A percentile compares a stretch with the other conserved stretches of the same genome.
Evolutionary conservation across 2,329 filamentous ascomycete species (phyloP).

Genomic region (Helotiales sp.): DNA sequence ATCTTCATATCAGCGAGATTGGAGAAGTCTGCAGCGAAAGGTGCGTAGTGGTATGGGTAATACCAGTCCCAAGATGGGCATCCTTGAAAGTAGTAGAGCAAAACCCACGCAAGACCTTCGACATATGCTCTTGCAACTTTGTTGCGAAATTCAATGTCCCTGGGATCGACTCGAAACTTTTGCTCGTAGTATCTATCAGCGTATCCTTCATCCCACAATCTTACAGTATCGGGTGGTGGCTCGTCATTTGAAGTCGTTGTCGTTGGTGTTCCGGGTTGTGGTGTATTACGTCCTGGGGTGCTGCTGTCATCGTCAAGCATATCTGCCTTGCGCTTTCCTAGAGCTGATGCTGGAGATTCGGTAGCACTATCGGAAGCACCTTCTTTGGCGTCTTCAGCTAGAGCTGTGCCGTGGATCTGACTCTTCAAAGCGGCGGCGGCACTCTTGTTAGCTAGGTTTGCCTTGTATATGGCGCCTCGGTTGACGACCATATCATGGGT

Average conservation of each 20-base stretch:
- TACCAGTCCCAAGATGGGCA: conserved; percentile 99
- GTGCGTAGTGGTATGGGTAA: conserved; percentile 97
- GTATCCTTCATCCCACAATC: conserved; percentile 95
- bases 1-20: conserved; percentile 80
- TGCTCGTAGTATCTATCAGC: conserved; percentile 95
- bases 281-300: conserved; percentile 64
- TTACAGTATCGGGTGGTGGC: conserved; percentile 77
- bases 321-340: conserved; percentile 80
- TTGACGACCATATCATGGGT: conserved; percentile 92
- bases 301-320: conserved; percentile 64
- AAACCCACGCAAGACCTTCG: conserved; percentile 92
- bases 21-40: conserved; percentile 94
- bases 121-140: conserved; percentile 91
- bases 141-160: conserved; percentile 84
- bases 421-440: conserved; percentile 88
- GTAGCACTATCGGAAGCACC: conserved; percentile 28
- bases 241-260: conserved; percentile 60
- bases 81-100: conserved; percentile 97
- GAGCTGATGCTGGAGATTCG: conserved; percentile 53
- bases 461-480: conserved; percentile 65
- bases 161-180: conserved; percentile 85
- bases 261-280: conserved; percentile 53
- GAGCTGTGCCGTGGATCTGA: conserved; percentile 57
- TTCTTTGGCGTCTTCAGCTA: conserved; percentile 25
- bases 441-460: conserved; percentile 88